These are phyloP conservation scores for Fragilaria radians DNA, from an alignment of 108 stramenopile genomes.

Conservation along the genomic window DNA sequence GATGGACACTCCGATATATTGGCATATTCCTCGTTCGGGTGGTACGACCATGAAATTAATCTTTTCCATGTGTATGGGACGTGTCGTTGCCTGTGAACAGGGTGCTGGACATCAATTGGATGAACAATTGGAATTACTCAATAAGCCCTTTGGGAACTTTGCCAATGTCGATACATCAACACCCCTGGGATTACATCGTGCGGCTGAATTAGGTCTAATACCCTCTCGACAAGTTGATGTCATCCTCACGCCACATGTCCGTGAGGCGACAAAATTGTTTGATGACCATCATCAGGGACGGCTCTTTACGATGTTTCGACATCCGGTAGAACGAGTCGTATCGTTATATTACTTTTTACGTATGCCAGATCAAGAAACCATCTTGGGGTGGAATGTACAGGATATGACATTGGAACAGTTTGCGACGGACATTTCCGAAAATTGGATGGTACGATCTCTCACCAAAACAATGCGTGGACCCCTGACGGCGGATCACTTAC, in stretches of 20 bases:
- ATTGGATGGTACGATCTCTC: slow-evolving; percentile 34
- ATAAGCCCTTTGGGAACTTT: slow-evolving; percentile 19
- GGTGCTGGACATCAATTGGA: slow-evolving; percentile 17
- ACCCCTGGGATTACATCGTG: slow-evolving; percentile 27
- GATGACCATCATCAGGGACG: slow-evolving; percentile 8
- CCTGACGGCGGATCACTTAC: slow-evolving; percentile 24
- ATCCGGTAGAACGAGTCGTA: slow-evolving; percentile 37
- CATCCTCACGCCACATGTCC: slow-evolving; percentile 29
- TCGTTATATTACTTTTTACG: slow-evolving; percentile 48
- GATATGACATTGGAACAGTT: slow-evolving; percentile 37
- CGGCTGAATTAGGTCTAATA: slow-evolving; percentile 26
- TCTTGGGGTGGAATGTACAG: slow-evolving; percentile 33
- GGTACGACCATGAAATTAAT: slow-evolving; percentile 27
- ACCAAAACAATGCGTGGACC: slow-evolving; percentile 10
- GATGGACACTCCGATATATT: slow-evolving; percentile 22
- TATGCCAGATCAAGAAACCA: slow-evolving; percentile 32
- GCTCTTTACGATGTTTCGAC: slow-evolving; percentile 34
- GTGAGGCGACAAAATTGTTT: slow-evolving; percentile 7
- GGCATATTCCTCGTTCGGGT: slow-evolving; percentile 27
- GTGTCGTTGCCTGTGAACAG: slow-evolving; percentile 17
- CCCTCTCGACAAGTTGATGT: slow-evolving; percentile 26
- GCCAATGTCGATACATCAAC: slow-evolving; percentile 46
- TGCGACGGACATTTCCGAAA: slow-evolving; percentile 23
- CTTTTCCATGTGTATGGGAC: slow-evolving; percentile 19
- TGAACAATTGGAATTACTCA: slow-evolving; percentile 10